These are phyloP conservation scores for Hanseniaspora clermontiae DNA, from an alignment of 805 yeast genomes.

Conservation along the genomic window DNA sequence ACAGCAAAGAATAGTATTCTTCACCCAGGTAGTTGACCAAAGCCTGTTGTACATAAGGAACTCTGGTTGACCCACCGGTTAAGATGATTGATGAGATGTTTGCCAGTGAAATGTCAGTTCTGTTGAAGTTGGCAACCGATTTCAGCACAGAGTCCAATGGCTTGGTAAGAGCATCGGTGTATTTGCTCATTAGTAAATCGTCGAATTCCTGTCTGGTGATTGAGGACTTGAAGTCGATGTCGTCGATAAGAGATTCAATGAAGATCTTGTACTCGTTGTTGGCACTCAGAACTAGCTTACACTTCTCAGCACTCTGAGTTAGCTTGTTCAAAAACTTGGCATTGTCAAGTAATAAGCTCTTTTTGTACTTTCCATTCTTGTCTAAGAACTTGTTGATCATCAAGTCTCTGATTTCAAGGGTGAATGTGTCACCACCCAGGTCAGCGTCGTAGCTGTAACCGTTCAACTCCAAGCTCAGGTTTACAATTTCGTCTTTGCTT, in stretches of 20 bases:
- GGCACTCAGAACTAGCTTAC: slow-evolving; percentile 76
- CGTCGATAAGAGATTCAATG: slow-evolving; percentile 62
- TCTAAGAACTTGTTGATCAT: slow-evolving; percentile 46
- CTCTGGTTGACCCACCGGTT: slow-evolving; percentile 84
- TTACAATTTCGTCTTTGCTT: slow-evolving; percentile 14
- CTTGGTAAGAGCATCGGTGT: slow-evolving; percentile 28
- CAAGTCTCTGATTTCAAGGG: slow-evolving; percentile 49
- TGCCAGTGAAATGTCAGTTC: slow-evolving; percentile 17
- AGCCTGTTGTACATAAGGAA: slow-evolving; percentile 69
- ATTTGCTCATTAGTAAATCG: slow-evolving; percentile 12
- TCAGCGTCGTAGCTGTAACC: slow-evolving; percentile 57
- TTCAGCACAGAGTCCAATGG: slow-evolving; percentile 37
- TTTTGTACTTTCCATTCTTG: slow-evolving; percentile 2
- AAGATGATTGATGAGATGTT: slow-evolving; percentile 57
- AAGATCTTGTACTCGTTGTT: slow-evolving; percentile 67
- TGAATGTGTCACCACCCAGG: slow-evolving; percentile 67
- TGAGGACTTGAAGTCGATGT: slow-evolving; percentile 54
- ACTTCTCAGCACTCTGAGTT: slow-evolving; percentile 76
- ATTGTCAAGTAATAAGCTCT: slow-evolving; percentile 28
- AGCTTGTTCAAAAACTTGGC: slow-evolving; percentile 55
- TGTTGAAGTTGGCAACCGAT: slow-evolving; percentile 46
- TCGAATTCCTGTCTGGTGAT: slow-evolving; percentile 80
- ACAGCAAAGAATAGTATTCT: slow-evolving; percentile 33
- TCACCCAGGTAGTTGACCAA: slow-evolving; percentile 44
- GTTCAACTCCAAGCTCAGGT: slow-evolving; percentile 45